Evolutionary conservation across 2,329 filamentous ascomycete species (phyloP), one percentile per base, ranked within the genome.

Genomic region (Sphaerulina musiva): DNA sequence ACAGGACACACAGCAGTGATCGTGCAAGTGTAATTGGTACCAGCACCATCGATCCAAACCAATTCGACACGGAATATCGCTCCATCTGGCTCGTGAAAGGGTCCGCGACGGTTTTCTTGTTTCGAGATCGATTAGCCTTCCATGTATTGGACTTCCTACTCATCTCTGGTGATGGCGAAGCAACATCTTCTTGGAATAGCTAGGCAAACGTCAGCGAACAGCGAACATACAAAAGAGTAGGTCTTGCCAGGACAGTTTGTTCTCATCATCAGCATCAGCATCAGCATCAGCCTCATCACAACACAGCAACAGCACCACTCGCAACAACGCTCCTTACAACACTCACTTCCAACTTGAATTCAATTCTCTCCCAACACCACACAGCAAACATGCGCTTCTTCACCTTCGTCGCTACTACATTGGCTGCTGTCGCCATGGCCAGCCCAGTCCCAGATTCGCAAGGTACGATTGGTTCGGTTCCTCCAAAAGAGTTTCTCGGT

Each of bases 331-430:
- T 20, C 20, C 20, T 20, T 20, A 6, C 29, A 2, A 3, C 4
- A 46, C 32, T 39, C 32, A 7, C 32, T 34, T 34, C 2, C 6
- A 11, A 34, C 6, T 11, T 7, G 11, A 34, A 7, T 34, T 34
- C 32, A 34, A 11, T 11, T 7, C 32, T 34, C 32, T 7, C 32
- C 32, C 2, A 34, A 7, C 46, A 34, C 20, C 20, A 42, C 36
- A 32, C 44, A 48, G n/a, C 39, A 46, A 53, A 17, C 23, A 53
- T 53, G 51, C 51, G 29, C 10, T 53, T 53, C 51, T 47, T 53
- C 32, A 17, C 51, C 3, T 17, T 45, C 48, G 36, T 40, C 45
- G 44, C 38, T 29, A 44, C 51, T 43, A 48, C 51, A n/a, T 47
- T 53, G 17, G 23, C 46, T 20, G 51, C 51, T 31, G 17, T 53